Base-by-base conservation (phyloP, 306 rosid genomes). In the Cucumis melo region DNA sequence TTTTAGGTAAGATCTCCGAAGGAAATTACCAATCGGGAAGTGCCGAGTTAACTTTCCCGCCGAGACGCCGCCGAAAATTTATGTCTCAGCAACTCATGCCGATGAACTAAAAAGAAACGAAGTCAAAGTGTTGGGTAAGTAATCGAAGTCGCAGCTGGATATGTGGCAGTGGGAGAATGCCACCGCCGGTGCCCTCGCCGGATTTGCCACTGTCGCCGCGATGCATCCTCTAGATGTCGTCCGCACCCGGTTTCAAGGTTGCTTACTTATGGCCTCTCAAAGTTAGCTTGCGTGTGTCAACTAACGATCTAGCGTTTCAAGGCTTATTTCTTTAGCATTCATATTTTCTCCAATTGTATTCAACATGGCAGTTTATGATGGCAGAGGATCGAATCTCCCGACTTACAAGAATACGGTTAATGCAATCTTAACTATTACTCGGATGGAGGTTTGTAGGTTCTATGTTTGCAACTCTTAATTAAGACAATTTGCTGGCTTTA, bases 211-310 rank as follows among this genome's bases (percentile, higher is more conserved):
- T 17, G 97, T 93, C 16, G 92, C 91, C 6, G 83, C 82, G 7
- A 80, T 87, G 95, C 99, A 94, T 36, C 99, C 99, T 41, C 95
- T 94, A 27, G 99, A 94, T 80, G 93, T 94, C 44, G 96, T 94
- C 75, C 92, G 97, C 68, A 92, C 99, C 64, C 88, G 97, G 63
- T 94, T 94, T 83, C 97, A 95, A 89, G 97, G 97, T 90, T 27
- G 74, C 59, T 51, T 48, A 48, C 55, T 76, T 24, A 6, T 44
- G 1, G 8, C 27, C 16, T 11, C 71, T 20, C 56, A 76, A 50
- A 27, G 23, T 17, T 48, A 8, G 39, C 46, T n/a, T 62, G 56
- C 42, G n/a, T 16, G 34, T 38, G 6, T 73, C 24, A 64, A 6
- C 58, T 17, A 38, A 42, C 46, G 23, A 14, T 61, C n/a, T 44